Percentiles rank a stretch among this genome's conserved stretches.
Conservation (phyloP, 768 basidiomycete species). For the Amanita muscaria region DNA sequence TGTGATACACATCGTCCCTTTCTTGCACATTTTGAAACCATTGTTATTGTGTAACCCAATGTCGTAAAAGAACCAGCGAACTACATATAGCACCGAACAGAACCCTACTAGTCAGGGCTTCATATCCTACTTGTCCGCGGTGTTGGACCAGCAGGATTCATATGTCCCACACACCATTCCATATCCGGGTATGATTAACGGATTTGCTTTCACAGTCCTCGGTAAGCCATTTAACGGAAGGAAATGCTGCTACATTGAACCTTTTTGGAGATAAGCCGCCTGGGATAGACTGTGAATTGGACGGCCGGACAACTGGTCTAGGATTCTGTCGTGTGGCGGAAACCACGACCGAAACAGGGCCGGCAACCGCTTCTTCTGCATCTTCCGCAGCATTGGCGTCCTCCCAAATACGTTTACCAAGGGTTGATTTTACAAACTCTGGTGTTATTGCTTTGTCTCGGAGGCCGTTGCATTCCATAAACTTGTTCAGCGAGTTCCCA, state of each 20-base stretch:
- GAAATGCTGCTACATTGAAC: slow-evolving; percentile 8
- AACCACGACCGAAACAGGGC: no score
- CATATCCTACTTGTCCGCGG: no score
- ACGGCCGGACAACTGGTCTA: slow-evolving; percentile 1
- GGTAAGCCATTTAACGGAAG: slow-evolving; percentile 1
- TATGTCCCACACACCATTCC: slow-evolving; percentile 14
- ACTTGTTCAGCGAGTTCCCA: slow-evolving; percentile 18
- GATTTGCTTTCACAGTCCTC: slow-evolving; percentile 5
- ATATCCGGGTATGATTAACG: slow-evolving; percentile 8
- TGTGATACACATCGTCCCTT: no score
- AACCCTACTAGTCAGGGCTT: no score
- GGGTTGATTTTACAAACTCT: background rate
- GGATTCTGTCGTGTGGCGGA: no score
- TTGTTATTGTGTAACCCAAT: no score
- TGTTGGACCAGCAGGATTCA: no score
- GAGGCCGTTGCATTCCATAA: slow-evolving; percentile 18
- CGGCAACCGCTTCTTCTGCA: background rate
- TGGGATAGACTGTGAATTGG: background rate
- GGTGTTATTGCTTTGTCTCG: slow-evolving; percentile 10
- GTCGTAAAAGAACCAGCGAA: no score
- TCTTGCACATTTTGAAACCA: no score
- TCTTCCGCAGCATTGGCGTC: slow-evolving; percentile 1
- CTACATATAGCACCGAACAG: no score
- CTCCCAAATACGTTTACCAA: slow-evolving; percentile 17
- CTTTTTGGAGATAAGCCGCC: slow-evolving; percentile 1